Evolutionary conservation across 2,329 filamentous ascomycete genomes (phyloP).

Genomic region (Trichoderma pleuroti): DNA sequence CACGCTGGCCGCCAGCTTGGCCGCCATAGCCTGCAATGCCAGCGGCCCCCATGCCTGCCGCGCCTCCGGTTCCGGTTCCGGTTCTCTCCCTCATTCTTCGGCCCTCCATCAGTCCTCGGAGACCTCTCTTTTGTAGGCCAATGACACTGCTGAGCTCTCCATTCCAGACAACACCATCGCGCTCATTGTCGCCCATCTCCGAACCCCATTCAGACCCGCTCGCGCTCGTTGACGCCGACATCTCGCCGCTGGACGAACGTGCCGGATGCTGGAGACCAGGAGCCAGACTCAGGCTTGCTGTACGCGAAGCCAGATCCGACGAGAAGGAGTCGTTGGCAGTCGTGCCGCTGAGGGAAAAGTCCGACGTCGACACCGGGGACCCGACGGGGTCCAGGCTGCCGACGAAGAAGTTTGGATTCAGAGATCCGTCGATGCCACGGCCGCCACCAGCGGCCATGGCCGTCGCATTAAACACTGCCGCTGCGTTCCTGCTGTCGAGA

Average conservation of each 20-base stretch:
- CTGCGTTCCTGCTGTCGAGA: conserved; percentile 89
- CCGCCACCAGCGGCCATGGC: conserved; percentile 97
- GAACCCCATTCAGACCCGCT: conserved; percentile 57
- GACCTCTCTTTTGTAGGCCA: conserved; percentile 86
- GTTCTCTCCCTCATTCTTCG: conserved; percentile 74
- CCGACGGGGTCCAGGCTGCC: conserved; percentile 44
- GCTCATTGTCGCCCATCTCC: conserved; percentile 49
- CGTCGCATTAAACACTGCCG: conserved; percentile 95
- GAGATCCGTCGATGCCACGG: conserved; percentile 67
- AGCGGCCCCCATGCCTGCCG: conserved; percentile 22
- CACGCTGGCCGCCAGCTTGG: conserved; percentile 34
- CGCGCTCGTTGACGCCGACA: conserved; percentile 49
- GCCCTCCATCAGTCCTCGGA: conserved; percentile 93
- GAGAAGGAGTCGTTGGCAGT: conserved; percentile 30
- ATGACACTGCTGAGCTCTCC: conserved; percentile 85
- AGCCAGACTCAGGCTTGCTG: conserved; percentile 47
- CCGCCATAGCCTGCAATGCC: conserved; percentile 19
- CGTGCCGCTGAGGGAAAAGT: conserved; percentile 34
- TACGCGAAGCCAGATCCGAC: conserved; percentile 33
- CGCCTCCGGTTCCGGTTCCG: conserved; percentile 39
- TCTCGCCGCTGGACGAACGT: conserved; percentile 45
- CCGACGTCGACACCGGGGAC: conserved; percentile 32
- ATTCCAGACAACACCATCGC: conserved; percentile 63
- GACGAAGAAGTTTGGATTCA: conserved; percentile 62
- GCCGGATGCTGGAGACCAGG: conserved; percentile 32